Evolutionary conservation across 352 stramenopile genomes (phyloP).

Genomic region (Globisporangium acanthophoron): DNA sequence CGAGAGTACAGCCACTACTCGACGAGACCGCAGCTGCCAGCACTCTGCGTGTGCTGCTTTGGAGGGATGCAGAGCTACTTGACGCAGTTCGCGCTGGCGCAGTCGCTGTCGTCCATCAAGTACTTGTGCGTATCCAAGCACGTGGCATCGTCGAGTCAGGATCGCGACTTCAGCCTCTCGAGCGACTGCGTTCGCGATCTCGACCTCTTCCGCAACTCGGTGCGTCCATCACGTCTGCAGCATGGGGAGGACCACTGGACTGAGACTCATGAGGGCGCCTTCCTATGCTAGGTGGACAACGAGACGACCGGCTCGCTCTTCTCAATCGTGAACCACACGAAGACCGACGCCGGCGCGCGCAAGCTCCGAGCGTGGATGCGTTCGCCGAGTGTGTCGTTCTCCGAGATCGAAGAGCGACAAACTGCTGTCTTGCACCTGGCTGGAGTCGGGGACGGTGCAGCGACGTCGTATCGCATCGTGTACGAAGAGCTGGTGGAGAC

Average conservation of each 20-base stretch:
- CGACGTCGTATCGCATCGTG: background rate
- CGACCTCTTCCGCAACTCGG: conserved; percentile 36
- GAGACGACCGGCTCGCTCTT: background rate
- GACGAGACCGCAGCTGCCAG: background rate
- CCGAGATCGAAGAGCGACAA: background rate
- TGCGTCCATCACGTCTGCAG: conserved; percentile 16
- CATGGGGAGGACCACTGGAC: background rate
- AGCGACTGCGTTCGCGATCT: conserved; percentile 24
- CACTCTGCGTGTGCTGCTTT: background rate
- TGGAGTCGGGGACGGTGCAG: background rate
- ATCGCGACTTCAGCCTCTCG: conserved; percentile 17
- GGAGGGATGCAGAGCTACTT: background rate
- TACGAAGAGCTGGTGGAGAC: background rate
- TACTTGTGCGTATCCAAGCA: background rate
- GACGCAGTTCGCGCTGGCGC: background rate
- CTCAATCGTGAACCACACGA: background rate
- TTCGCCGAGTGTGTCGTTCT: background rate
- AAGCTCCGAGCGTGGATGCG: background rate
- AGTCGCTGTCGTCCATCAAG: background rate
- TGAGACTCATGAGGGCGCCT: background rate
- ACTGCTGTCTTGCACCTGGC: background rate
- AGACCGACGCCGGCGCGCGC: background rate
- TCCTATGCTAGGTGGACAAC: background rate
- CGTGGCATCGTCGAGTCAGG: background rate
- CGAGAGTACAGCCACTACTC: background rate